Evolutionary conservation across 2,329 filamentous ascomycete species (phyloP).

Genomic region (Chaetomium olivaceum): DNA sequence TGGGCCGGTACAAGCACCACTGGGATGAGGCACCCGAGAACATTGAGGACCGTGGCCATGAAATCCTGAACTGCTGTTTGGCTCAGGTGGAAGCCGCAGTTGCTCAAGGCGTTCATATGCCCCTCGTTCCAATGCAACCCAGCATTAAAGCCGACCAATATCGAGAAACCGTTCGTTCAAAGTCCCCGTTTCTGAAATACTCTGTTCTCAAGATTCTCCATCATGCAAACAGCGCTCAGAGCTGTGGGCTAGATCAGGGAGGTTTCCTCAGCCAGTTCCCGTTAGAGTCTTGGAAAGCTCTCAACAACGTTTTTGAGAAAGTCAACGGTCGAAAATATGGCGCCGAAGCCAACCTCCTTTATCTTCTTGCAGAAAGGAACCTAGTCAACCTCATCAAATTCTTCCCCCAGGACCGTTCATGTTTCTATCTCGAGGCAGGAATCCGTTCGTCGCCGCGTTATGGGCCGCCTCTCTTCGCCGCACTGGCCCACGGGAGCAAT

Average conservation of each 20-base stretch:
- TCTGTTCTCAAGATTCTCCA: slow-evolving; percentile 43
- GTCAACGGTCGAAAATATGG: background rate
- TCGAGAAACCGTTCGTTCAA: background rate
- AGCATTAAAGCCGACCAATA: background rate
- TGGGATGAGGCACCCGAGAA: slow-evolving; percentile 23
- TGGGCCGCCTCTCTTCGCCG: slow-evolving; percentile 2
- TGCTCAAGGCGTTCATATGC: background rate
- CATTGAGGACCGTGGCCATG: slow-evolving; percentile 42
- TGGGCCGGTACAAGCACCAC: slow-evolving; percentile 32
- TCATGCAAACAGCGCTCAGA: slow-evolving; percentile 38
- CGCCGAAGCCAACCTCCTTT: background rate
- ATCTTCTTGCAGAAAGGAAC: background rate
- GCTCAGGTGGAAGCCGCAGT: slow-evolving; percentile 38
- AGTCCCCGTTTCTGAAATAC: slow-evolving; percentile 51
- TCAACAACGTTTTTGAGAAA: background rate
- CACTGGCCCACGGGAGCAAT: background rate
- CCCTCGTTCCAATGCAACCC: background rate
- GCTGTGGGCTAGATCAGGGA: slow-evolving; percentile 6
- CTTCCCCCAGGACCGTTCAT: background rate
- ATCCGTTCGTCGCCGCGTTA: background rate
- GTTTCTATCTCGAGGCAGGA: background rate
- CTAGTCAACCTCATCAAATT: slow-evolving; percentile 2
- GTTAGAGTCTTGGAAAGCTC: background rate
- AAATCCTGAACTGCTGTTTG: slow-evolving; percentile 48
- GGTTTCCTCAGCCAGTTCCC: slow-evolving; percentile 10